Evolutionary conservation across 2,329 filamentous ascomycete species (phyloP).

Genomic region (Grosmannia huntii): DNA sequence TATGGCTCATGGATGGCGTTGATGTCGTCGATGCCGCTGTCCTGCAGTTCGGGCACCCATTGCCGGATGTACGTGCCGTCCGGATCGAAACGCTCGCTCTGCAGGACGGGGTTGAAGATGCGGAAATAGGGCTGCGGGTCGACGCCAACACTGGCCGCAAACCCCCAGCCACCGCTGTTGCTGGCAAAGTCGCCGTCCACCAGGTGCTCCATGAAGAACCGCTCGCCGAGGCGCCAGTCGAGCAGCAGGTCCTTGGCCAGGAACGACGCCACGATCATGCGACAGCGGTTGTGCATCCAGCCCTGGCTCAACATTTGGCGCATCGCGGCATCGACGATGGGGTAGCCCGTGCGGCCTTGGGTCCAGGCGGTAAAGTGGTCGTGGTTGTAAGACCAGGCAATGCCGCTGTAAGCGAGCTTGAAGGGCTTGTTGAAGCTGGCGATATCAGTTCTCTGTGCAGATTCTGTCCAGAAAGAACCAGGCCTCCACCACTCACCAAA

Average conservation of each 20-base stretch:
- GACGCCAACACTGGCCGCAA: constrained; percentile 25
- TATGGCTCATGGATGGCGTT: constrained; percentile 73
- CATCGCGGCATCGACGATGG: constrained; percentile 80
- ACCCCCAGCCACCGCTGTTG: constrained; percentile 56
- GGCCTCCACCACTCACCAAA: constrained; percentile 33
- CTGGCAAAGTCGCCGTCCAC: constrained; percentile 71
- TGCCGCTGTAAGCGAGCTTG: not conserved
- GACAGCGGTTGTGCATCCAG: constrained; percentile 76
- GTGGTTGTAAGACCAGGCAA: not conserved
- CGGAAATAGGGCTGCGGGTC: constrained; percentile 65
- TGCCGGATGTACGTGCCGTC: constrained; percentile 68
- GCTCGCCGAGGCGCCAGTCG: constrained; percentile 74
- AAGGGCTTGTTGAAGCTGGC: not conserved
- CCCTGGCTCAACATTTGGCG: constrained; percentile 55
- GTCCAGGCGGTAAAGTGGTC: not conserved
- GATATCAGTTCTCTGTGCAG: not conserved
- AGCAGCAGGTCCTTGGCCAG: constrained; percentile 67
- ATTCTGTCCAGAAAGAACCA: not conserved
- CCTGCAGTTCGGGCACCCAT: constrained; percentile 63
- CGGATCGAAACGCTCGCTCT: constrained; percentile 76
- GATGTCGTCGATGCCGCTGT: constrained; percentile 13
- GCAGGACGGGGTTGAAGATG: constrained; percentile 75
- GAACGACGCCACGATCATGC: constrained; percentile 77
- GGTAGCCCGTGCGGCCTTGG: constrained; percentile 50
- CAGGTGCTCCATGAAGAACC: constrained; percentile 69